Evolutionary conservation across 805 yeast species (phyloP).

Genomic region (Yamadazyma phyllophila): DNA sequence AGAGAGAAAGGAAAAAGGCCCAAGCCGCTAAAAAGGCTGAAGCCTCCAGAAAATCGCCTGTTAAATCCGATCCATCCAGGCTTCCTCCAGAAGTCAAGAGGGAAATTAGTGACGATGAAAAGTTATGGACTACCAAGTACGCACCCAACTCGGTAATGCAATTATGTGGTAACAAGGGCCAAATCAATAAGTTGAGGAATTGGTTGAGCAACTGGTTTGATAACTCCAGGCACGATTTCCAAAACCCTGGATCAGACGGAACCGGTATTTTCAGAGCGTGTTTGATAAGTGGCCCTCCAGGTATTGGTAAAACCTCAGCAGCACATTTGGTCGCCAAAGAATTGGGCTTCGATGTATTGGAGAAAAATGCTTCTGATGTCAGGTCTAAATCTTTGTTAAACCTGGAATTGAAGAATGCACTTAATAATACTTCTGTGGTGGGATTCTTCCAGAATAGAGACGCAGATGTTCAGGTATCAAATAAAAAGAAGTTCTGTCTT

Average conservation of each 20-base stretch:
- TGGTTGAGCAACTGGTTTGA: conserved; percentile 83
- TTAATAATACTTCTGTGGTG: conserved; percentile 78
- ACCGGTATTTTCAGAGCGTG: conserved; percentile 76
- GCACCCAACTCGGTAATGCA: conserved; percentile 79
- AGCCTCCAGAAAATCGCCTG: background rate
- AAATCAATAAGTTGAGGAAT: conserved; percentile 57
- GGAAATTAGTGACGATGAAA: conserved; percentile 51
- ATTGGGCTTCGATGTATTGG: conserved; percentile 70
- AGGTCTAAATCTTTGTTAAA: conserved; percentile 79
- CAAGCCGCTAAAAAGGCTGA: conserved; percentile 1
- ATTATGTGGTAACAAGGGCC: conserved; percentile 87
- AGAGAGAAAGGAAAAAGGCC: conserved; percentile 18
- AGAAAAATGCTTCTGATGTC: conserved; percentile 85
- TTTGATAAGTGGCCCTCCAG: conserved; percentile 84
- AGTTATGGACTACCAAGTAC: conserved; percentile 89
- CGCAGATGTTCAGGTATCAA: conserved; percentile 19
- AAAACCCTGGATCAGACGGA: conserved; percentile 59
- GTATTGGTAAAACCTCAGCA: conserved; percentile 80
- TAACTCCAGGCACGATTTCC: conserved; percentile 54
- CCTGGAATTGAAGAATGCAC: conserved; percentile 62
- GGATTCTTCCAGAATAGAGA: conserved; percentile 60
- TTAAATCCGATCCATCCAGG: conserved; percentile 6
- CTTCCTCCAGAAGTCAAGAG: conserved; percentile 22
- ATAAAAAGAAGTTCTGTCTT: conserved; percentile 65
- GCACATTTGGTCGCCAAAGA: conserved; percentile 72